Evolutionary conservation across 495 filamentous ascomycete species (phyloP), one percentile per base, ranked within the genome.

Genomic region (Aspergillus nidulans): DNA sequence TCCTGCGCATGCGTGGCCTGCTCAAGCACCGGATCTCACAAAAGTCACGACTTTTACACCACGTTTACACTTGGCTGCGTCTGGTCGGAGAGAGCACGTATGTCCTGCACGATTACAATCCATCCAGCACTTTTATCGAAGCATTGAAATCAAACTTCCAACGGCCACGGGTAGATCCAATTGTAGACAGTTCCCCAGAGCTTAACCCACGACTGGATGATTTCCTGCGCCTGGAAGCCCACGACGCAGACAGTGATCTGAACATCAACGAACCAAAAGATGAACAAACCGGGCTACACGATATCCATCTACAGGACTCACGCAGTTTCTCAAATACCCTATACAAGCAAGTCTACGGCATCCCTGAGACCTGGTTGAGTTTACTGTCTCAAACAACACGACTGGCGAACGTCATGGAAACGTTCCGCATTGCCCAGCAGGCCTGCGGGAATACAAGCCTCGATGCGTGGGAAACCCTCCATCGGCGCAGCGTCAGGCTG

Each of bases 21-120:
- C 56, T 65, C 13, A 72, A 72, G 30, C 59, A 48, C n/a, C 52
- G 61, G 13, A 72, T 72, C 15, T 72, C 69, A 0, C 65, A 67
- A 26, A 72, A 69, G 26, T 67, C 67, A 3, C 67, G 69, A 0
- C 62, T 72, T 15, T 49, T 72, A 15, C 67, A 69, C 16, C 67
- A 72, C 28, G 63, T 72, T 5, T 69, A 72, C 19, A 72, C 69
- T 0, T 72, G 69, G 69, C 56, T 68, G 1, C 63, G 69, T 1
- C 66, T 72, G 16, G 63, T 72, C 1, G 65, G 69, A 0, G 69
- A 72, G 39, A 72, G 69, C 57, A 72, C 69, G 0, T 72, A 69
- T 30, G 65, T 64, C 12, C 52, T 72, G 4, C 69, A 72, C 41
- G 65, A 70, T 26, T 68, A 72, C 16, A 59, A 53, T 4, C 58